Evolutionary conservation across 2,329 filamentous ascomycete species (phyloP), one percentile per base, ranked within the genome.

Genomic region (Bipolaris cookei): DNA sequence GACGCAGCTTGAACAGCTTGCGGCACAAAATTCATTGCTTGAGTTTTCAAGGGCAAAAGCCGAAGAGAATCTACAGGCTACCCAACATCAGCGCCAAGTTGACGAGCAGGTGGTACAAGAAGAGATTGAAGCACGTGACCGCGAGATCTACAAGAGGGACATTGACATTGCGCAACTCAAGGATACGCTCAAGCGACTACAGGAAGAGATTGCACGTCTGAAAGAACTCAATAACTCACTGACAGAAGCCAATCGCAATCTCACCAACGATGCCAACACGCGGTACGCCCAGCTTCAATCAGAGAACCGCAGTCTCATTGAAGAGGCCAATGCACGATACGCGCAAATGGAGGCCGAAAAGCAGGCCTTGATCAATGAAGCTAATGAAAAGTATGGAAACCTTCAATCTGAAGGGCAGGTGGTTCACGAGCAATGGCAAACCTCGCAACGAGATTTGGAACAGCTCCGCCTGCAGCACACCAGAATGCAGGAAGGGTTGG

Each of bases 161-260:
- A 86, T 86, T 63, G 90, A 98, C 79, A 95, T 99, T 75, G 89
- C 91, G 64, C 84, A 88, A 66, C 86, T 97, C 65, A 90, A 88
- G 75, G 87, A 88, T 64, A 90, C 90, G 58, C 83, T 98, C 56
- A 86, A 90, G 60, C 90, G 88, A 74, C 82, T 97, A 64, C 90
- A 92, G 70, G 87, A 89, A 67, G 93, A 99, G 78, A 88, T 97
- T 61, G 82, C 85, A 23, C 88, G 90, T 60, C 81, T 98, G 62
- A 89, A 86, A 39, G 90, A 96, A 72, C 88, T 94, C 70, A 97
- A 97, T 73, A 88, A 90, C 52, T 87, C 88, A 14, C 84, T 98
- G 46, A 84, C 86, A 45, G 88, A 89, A 68, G 90, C 91, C 65
- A 96, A 96, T 73, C 83, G 85, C 54, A 87, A 90, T 66, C 84